Evolutionary conservation across 164 flowering plant species (phyloP).

Genomic region (Macadamia integrifolia): DNA sequence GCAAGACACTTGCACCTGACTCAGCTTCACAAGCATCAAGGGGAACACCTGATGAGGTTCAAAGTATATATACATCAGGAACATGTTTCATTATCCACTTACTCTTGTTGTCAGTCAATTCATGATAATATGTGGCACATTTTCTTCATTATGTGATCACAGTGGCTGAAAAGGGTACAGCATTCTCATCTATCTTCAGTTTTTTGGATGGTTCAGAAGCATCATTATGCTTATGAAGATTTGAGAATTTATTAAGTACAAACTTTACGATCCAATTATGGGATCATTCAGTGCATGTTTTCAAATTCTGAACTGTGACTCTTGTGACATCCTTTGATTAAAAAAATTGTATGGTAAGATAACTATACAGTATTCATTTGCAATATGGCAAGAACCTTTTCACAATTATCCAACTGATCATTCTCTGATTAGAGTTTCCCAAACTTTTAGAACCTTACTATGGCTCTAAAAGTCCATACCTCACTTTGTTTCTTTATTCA

Average conservation of each 20-base stretch:
- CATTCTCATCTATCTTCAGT: too few relatives aligned
- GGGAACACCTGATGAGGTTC: slow-evolving; percentile 13
- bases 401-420: neutral
- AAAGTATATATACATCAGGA: slow-evolving; percentile 5
- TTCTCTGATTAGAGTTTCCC: neutral
- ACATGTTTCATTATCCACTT: neutral
- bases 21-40: slow-evolving; percentile 10
- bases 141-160: neutral
- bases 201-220: too few relatives aligned
- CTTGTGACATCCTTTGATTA: neutral
- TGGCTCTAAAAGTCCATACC: neutral
- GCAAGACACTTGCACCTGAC: slow-evolving; percentile 14
- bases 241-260: too few relatives aligned
- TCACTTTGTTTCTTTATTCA: neutral
- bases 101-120: neutral
- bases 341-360: neutral
- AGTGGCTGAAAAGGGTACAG: neutral
- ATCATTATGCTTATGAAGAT: too few relatives aligned
- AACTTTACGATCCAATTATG: neutral
- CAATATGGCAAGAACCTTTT: neutral
- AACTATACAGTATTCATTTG: neutral
- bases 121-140: neutral
- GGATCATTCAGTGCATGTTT: neutral
- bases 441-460: neutral
- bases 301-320: neutral